These are phyloP conservation scores for Elymus sibiricus DNA, from an alignment of 176 grass and related monocot genomes.

Conservation along the genomic window DNA sequence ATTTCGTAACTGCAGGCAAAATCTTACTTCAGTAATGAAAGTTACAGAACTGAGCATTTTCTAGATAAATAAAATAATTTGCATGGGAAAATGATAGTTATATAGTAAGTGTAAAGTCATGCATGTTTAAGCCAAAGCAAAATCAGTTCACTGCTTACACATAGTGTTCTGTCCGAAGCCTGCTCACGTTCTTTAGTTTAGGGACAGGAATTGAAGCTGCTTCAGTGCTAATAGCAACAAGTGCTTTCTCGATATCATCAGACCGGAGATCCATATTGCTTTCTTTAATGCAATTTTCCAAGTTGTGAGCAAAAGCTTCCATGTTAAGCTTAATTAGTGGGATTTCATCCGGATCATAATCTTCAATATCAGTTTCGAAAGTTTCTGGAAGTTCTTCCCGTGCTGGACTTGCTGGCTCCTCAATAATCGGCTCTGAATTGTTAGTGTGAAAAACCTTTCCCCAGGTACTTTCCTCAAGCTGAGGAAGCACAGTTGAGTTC, in stretches of 20 bases:
- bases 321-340: conserved; percentile 85
- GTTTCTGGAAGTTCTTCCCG: conserved; percentile 36
- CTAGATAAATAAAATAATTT: background rate
- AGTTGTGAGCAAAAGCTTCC: conserved; percentile 69
- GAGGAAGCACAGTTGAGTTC: conserved; percentile 17
- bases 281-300: conserved; percentile 68
- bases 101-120: conserved; percentile 13
- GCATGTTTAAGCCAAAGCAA: conserved; percentile 7
- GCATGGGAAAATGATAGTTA: background rate
- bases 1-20: conserved; percentile 73
- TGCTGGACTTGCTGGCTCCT: conserved; percentile 78
- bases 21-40: conserved; percentile 28
- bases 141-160: conserved; percentile 53
- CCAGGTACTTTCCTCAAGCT: conserved; percentile 31
- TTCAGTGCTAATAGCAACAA: conserved; percentile 67
- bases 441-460: conserved; percentile 18
- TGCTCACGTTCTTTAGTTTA: conserved; percentile 77
- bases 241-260: conserved; percentile 82
- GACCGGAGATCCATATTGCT: conserved; percentile 48
- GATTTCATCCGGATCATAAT: conserved; percentile 72
- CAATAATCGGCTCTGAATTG: conserved; percentile 76
- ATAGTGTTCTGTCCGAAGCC: conserved; percentile 82
- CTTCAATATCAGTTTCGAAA: conserved; percentile 65
- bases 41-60: conserved; percentile 16
- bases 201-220: conserved; percentile 85